Conservation (phyloP, 192 early-diverging fungal genomes). For the Dissophora globulifera region DNA sequence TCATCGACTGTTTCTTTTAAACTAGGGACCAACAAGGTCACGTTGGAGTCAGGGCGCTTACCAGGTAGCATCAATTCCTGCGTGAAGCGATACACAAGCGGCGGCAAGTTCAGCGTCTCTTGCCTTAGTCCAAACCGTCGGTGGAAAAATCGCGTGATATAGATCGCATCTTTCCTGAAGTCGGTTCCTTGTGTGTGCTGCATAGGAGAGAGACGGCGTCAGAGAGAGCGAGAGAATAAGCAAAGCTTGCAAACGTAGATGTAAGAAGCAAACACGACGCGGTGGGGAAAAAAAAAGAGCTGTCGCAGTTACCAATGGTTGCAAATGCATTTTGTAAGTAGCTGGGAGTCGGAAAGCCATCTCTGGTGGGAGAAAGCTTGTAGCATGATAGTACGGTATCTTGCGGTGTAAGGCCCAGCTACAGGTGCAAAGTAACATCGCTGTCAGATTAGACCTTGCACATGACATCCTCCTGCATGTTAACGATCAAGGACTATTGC, state of each 20-base stretch:
- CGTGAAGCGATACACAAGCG: slow-evolving; percentile 26
- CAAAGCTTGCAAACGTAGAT: too few species aligned
- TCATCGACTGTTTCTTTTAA: too few species aligned
- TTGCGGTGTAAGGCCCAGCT: slow-evolving; percentile 31
- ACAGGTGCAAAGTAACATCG: background rate
- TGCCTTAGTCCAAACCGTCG: background rate
- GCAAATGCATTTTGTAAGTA: too few species aligned
- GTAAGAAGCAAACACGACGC: too few species aligned
- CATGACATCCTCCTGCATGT: too few species aligned
- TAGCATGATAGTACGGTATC: slow-evolving; percentile 21
- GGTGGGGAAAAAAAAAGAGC: too few species aligned
- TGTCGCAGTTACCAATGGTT: too few species aligned
- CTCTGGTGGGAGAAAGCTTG: slow-evolving; percentile 5
- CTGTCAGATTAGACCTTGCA: background rate
- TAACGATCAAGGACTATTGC: too few species aligned
- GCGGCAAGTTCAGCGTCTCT: slow-evolving; percentile 5
- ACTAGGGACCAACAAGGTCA: background rate
- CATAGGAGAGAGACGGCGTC: background rate
- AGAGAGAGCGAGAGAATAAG: too few species aligned
- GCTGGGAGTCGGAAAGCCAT: slow-evolving; percentile 9
- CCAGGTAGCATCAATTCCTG: slow-evolving; percentile 45
- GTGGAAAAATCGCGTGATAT: too few species aligned
- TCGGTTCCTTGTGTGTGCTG: too few species aligned
- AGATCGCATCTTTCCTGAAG: too few species aligned
- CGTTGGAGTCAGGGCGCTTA: background rate